These are phyloP conservation scores for Paramecium sonneborni DNA, from an alignment of 73 alveolate genomes.

Conservation along the genomic window DNA sequence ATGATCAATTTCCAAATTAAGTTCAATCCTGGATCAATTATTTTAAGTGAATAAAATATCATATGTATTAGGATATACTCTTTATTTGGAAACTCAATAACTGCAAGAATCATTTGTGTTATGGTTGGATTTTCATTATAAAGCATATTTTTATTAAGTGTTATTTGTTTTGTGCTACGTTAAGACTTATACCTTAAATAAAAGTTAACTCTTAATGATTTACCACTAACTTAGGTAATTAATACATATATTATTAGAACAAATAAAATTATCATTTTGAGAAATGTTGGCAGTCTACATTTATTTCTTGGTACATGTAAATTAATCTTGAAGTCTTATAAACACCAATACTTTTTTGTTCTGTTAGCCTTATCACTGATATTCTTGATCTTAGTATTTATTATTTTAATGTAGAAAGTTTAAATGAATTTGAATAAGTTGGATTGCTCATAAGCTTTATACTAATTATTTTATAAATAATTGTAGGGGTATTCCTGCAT, in stretches of 20 bases:
- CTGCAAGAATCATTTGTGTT: neutral
- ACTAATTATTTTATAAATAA: neutral
- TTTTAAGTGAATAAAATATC: neutral
- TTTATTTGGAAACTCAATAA: neutral
- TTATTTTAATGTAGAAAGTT: neutral
- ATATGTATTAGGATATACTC: neutral
- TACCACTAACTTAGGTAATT: neutral
- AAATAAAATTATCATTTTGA: neutral
- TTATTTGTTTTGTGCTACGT: neutral
- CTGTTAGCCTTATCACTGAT: neutral
- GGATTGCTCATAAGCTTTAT: neutral
- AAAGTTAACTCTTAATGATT: neutral
- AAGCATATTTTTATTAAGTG: neutral
- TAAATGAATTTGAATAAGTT: neutral
- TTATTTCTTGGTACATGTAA: neutral
- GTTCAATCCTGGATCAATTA: neutral
- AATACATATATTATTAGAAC: neutral
- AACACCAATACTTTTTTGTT: neutral
- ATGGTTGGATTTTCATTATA: neutral
- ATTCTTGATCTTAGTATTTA: neutral
- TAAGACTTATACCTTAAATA: neutral
- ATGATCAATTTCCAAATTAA: neutral
- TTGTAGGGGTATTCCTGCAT: neutral
- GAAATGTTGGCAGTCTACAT: neutral
- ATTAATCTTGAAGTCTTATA: neutral